phyloP scores from a whole-genome alignment of 1,284 basidiomycete species.

The Malassezia furfur region DNA sequence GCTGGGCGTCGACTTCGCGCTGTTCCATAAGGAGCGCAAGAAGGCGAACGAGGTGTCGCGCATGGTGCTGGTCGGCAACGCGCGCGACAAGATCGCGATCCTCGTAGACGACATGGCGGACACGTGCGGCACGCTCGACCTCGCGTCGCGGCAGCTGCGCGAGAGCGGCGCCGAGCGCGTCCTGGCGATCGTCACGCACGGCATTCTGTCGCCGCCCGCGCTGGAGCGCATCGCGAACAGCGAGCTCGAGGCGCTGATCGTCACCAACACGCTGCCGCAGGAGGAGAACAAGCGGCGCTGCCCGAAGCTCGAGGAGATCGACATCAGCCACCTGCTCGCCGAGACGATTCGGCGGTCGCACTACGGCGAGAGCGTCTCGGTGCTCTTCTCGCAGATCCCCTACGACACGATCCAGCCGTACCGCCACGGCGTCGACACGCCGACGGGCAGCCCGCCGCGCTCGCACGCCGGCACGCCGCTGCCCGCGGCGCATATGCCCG shows the following conservation, averaged over 20 bases:
- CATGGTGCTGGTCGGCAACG: constrained; percentile 94
- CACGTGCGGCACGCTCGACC: constrained; percentile 91
- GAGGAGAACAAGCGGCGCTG: constrained; percentile 65
- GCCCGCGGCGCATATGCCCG: background rate
- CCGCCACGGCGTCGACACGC: constrained; percentile 31
- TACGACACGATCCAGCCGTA: constrained; percentile 47
- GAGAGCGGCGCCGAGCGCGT: constrained; percentile 82
- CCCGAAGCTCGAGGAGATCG: constrained; percentile 77
- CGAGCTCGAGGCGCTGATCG: constrained; percentile 81
- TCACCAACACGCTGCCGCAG: constrained; percentile 97
- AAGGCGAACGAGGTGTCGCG: constrained; percentile 98
- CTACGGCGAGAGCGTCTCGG: constrained; percentile 46
- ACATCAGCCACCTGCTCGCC: constrained; percentile 86
- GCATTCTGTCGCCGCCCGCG: constrained; percentile 84
- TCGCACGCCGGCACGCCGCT: background rate
- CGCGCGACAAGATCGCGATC: constrained; percentile 85
- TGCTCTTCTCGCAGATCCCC: constrained; percentile 45
- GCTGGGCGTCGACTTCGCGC: constrained; percentile 90
- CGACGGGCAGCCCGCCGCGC: constrained; percentile 12
- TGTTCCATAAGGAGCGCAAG: constrained; percentile 99
- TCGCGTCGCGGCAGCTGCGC: constrained; percentile 77
- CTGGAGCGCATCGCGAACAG: constrained; percentile 51
- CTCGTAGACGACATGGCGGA: constrained; percentile 99
- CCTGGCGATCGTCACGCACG: constrained; percentile 92
- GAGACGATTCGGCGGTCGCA: constrained; percentile 83